Base-by-base conservation (phyloP, 495 filamentous ascomycete genomes). In the Penicillium longicatenatum region DNA sequence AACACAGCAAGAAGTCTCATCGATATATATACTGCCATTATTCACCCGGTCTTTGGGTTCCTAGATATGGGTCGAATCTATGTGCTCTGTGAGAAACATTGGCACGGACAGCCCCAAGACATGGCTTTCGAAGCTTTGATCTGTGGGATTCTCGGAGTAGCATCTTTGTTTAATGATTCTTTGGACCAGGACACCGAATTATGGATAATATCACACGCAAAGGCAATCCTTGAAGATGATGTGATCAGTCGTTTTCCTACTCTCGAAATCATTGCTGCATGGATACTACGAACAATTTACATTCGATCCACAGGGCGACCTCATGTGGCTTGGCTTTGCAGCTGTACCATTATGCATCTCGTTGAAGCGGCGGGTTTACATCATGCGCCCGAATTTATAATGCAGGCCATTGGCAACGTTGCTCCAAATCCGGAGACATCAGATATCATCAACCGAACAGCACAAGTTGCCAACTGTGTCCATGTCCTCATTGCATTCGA, bases 281-380 rank as follows among this genome's bases (percentile, higher is more conserved):
- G 75, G 74, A 69, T 74, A 37, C 60, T 81, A 8, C 68, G 77
- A 8, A 62, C 66, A 5, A 52, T 77, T 17, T 79, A 78, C 50
- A 58, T 78, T 2, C 62, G 78, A 6, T 61, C 61, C 8, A 77
- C 76, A 5, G 67, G 65, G 11, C 63, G 71, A 31, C 78, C 77
- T 12, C 73, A 79, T 55, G 61, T 70, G 4, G 61, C 72, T 12
- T 79, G 76, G 74, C 64, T 79, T 41, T 72, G 70, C 17, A 76
- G 69, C 26, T 74, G 74, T 50, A 77, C 59, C 8, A 56, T 70
- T 5, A 71, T 81, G 62, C 78, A 81, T 56, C 52, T 79, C 22
- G 67, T 74, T 17, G 78, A 81, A 57, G 68, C 75, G 6, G 70
- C 70, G 14, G 77, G 77, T 0, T 57, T 79, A 11, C 72, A 79